Base-by-base conservation (phyloP, 768 basidiomycete genomes). In the Kwoniella pini region DNA sequence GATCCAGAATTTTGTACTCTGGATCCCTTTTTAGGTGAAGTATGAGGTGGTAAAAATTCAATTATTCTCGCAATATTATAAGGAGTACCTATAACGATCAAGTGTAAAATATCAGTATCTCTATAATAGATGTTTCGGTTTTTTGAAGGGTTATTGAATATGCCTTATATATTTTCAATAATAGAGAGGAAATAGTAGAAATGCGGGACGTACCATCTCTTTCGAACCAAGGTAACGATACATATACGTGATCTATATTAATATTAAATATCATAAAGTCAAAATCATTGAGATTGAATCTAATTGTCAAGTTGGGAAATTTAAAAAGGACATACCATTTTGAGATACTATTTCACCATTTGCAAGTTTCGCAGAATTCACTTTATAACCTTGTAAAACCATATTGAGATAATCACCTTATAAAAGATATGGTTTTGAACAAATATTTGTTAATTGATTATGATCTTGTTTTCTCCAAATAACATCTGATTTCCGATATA, bases 11-110 rank as follows among this genome's bases (percentile, higher is more conserved):
- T 27, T 3, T 45, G 42, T 24, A 56, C 51, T 24, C 65, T 59
- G 0, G 65, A 54, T 6, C 69, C 71, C 45, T 76, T 72, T 33
- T 71, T 75, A 17, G 68, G 73, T 38, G 85, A 81, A 54, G 88
- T 87, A 77, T 88, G 86, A 10, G 90, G 87, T 31, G 89, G 88
- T 17, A 97, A 82, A 72, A 97, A 93, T 80, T 94, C 91, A 88
- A 99, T 95, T 81, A 99, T 91, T 70, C 95, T 87, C 49, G 90
- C 94, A 60, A 99, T 86, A 42, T 90, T 89, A 80, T 96, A 98
- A 59, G 96, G 94, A 62, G 92, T 91, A 17, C 76, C 78, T 74
- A 46, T 46, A 24, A 6, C 26, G 24, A 45, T 7, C 12, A 19
- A n/a, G n/a, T n/a, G n/a, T n/a, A n/a, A n/a, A n/a, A n/a, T 7